These are phyloP conservation scores for Gonapodya prolifera DNA, from an alignment of 192 early-diverging fungal genomes.

Conservation along the genomic window DNA sequence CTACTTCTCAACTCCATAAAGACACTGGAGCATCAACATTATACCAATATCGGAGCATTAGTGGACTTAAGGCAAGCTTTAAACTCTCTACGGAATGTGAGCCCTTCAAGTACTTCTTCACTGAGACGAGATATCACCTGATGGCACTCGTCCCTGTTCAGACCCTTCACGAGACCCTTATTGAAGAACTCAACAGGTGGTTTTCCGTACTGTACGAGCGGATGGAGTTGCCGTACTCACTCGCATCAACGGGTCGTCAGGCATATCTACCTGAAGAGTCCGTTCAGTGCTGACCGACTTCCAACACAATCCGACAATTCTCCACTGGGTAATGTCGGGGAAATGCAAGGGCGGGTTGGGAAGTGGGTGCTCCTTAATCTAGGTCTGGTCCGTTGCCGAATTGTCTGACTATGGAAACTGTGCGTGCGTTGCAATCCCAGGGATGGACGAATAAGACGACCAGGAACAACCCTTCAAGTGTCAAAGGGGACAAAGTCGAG, in stretches of 20 bases:
- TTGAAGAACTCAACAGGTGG: slow-evolving; percentile 32
- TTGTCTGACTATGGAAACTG: neutral
- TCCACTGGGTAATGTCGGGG: no score
- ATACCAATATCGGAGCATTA: slow-evolving; percentile 34
- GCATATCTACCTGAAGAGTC: slow-evolving; percentile 42
- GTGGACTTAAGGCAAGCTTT: slow-evolving; percentile 24
- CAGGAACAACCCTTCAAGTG: slow-evolving; percentile 9
- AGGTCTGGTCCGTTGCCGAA: slow-evolving; percentile 10
- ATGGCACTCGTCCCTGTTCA: no score
- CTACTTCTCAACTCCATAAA: slow-evolving; percentile 20
- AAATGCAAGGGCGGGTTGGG: no score
- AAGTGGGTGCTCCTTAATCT: no score
- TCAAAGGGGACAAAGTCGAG: no score
- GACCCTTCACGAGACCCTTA: slow-evolving; percentile 30
- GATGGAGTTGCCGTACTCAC: no score
- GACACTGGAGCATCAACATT: slow-evolving; percentile 25
- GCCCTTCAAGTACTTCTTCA: no score
- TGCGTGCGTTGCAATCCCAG: neutral
- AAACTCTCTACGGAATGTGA: slow-evolving; percentile 20
- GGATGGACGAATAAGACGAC: slow-evolving; percentile 4
- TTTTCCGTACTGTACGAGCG: neutral
- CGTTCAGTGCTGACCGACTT: slow-evolving; percentile 28
- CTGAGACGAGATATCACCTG: no score
- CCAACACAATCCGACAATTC: no score
- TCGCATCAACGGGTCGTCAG: no score